Evolutionary conservation across 495 filamentous ascomycete genomes (phyloP), one percentile per base, ranked within the genome.

Genomic region (Cairneyella variabilis): DNA sequence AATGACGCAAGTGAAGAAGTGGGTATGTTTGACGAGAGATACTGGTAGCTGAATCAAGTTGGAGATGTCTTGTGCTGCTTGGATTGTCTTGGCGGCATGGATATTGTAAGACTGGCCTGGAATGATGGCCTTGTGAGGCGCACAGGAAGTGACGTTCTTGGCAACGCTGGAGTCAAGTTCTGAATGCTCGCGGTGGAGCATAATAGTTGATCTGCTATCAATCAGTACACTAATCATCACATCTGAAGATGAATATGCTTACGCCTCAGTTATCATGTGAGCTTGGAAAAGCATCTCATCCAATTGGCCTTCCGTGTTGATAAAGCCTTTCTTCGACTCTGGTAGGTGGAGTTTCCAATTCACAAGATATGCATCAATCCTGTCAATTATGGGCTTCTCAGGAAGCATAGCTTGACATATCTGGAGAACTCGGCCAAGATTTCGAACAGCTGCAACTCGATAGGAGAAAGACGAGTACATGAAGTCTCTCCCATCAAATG

Each of bases 211-310:
- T 20, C 60, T 61, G 62, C 1, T 42, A 3, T 46, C 14, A 17
- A 41, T 45, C 32, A 41, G 30, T 34, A 47, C 20, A 59, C 17
- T 17, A 8, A 23, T n/a, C 25, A n/a, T 42, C 30, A 25, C 12
- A 22, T 9, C 50, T 14, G 39, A 17, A 47, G 47, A 20, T 14
- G 5, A 16, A 10, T 17, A n/a, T 10, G 67, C 75, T 61, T 66
- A 79, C 69, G 81, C 84, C 63, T 88, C 80, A 25, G 85, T 79
- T 45, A 93, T 84, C 82, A 93, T 90, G 50, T 86, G 86, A 10
- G 90, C 90, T 64, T 95, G 90, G 73, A 95, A 95, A 71, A 95
- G 82, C 78, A 95, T 86, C 70, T 95, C 89, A 62, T 96, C 90
- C 9, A 91, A 76, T 28, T 83, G 73, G 26, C 83, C 78, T 52